Conservation (phyloP, 495 filamentous ascomycete genomes). For the Penicillium desertorum region DNA sequence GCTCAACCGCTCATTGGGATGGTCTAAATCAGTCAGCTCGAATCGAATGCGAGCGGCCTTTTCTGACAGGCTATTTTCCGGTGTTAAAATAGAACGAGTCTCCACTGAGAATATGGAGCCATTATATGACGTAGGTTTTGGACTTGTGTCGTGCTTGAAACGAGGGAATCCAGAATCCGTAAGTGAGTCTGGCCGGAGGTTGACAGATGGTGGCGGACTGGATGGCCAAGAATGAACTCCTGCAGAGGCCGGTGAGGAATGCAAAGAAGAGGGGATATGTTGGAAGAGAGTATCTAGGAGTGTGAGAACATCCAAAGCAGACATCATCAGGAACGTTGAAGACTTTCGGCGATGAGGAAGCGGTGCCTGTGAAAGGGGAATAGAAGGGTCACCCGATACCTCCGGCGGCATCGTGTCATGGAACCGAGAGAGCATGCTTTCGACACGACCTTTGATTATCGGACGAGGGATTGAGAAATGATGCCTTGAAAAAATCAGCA, state of each 20-base stretch:
- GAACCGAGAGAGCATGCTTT: constrained; percentile 71
- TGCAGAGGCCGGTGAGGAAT: constrained; percentile 27
- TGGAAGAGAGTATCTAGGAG: constrained; percentile 47
- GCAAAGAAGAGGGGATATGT: constrained; percentile 24
- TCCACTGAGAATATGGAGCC: constrained; percentile 34
- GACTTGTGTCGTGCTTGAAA: constrained; percentile 17
- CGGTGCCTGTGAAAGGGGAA: constrained; percentile 1
- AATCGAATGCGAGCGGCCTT: constrained; percentile 47
- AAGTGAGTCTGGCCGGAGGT: constrained; percentile 16
- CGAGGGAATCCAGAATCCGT: constrained; percentile 35
- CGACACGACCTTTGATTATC: constrained; percentile 69
- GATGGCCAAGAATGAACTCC: constrained; percentile 19
- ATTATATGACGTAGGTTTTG: constrained; percentile 21
- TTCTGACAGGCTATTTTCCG: constrained; percentile 29
- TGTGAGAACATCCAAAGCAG: constrained; percentile 40
- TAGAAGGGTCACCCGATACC: constrained; percentile 6
- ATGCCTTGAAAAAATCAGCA: constrained; percentile 32
- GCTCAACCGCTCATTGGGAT: constrained; percentile 33
- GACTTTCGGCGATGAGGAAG: constrained; percentile 19
- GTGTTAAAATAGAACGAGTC: constrained; percentile 25
- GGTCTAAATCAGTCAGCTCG: constrained; percentile 42
- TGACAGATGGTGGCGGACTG: constrained; percentile 8
- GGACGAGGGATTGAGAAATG: constrained; percentile 46
- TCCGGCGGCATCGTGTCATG: constrained; percentile 9
- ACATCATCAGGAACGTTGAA: constrained; percentile 43